Conservation (phyloP, 108 stramenopile genomes). For the Nitzschia putrida region DNA sequence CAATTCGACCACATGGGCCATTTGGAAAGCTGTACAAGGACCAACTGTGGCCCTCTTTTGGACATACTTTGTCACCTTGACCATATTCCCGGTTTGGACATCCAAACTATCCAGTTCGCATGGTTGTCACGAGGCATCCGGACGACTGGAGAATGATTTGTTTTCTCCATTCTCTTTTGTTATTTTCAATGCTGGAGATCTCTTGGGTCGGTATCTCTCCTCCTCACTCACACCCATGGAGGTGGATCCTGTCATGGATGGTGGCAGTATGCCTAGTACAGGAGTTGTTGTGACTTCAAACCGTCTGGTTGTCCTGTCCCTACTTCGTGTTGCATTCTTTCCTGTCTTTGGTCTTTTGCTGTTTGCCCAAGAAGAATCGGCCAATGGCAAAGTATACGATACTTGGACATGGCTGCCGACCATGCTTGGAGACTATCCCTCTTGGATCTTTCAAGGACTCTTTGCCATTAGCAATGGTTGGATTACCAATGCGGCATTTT, state of each 20-base stretch:
- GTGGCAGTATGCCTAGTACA: no score
- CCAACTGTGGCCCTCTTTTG: constrained; percentile 35
- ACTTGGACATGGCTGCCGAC: neutral
- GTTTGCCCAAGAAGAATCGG: neutral
- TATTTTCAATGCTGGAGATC: constrained; percentile 56
- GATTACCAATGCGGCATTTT: constrained; percentile 39
- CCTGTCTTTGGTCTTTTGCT: constrained; percentile 36
- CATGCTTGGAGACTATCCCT: constrained; percentile 36
- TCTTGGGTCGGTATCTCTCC: constrained; percentile 43
- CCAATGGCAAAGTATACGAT: neutral
- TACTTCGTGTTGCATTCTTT: constrained; percentile 33
- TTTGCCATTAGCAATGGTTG: constrained; percentile 57
- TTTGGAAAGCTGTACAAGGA: constrained; percentile 22
- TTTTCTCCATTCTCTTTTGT: constrained; percentile 53
- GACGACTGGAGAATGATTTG: constrained; percentile 45
- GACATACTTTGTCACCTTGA: constrained; percentile 45
- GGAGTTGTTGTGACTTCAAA: constrained; percentile 1
- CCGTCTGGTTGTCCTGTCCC: constrained; percentile 27
- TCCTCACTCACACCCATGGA: neutral
- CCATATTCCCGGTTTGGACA: constrained; percentile 67
- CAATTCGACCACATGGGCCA: neutral
- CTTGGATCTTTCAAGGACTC: constrained; percentile 30
- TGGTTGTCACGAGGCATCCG: constrained; percentile 24
- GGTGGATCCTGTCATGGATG: no score
- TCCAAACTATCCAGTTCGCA: constrained; percentile 35